Conservation (phyloP, 345 rosid genomes). For the Kandelia obovata region DNA sequence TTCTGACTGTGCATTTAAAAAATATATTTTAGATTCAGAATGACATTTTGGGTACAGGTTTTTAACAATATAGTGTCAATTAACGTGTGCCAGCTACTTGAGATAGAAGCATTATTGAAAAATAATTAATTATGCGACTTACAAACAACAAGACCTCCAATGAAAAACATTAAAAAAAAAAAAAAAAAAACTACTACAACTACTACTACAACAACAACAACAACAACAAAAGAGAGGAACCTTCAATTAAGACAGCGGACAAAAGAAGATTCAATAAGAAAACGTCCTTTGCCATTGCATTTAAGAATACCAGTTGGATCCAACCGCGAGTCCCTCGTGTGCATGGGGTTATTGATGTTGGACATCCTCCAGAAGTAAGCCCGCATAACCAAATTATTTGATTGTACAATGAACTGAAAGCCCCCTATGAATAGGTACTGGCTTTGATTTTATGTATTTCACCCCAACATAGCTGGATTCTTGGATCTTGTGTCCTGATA, state of each 20-base stretch:
- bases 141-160: too few species aligned
- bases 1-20: too few species aligned
- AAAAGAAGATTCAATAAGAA: not conserved
- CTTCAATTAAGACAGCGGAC: not conserved
- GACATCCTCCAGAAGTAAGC: not conserved
- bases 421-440: not conserved
- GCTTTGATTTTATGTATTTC: not conserved
- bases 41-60: too few species aligned
- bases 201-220: too few species aligned
- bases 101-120: too few species aligned
- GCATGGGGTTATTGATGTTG: not conserved
- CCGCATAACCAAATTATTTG: not conserved
- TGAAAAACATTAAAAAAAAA: too few species aligned
- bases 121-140: too few species aligned
- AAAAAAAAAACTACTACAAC: too few species aligned
- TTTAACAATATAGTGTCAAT: too few species aligned
- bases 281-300: conserved; percentile 3
- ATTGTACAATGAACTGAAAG: conserved; percentile 3
- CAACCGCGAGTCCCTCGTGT: conserved; percentile 30
- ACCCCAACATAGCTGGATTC: conserved; percentile 3
- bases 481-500: not conserved
- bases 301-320: conserved; percentile 33
- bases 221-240: too few species aligned
- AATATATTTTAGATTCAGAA: too few species aligned
- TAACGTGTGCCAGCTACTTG: too few species aligned